Conservation (phyloP, 805 yeast species). For the Spathaspora hagerdaliae region DNA sequence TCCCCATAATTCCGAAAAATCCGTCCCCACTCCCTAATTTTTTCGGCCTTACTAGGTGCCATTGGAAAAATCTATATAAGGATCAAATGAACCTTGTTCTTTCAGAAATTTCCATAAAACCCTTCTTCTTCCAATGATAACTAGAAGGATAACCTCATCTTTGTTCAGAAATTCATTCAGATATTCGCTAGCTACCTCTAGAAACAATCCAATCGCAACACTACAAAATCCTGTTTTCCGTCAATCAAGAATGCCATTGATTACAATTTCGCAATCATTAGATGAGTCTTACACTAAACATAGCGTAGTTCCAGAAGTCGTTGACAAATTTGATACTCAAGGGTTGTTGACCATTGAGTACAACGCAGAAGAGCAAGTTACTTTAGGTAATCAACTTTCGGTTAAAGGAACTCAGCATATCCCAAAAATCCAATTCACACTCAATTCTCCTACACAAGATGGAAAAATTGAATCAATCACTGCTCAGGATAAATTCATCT, state of each 20-base stretch:
- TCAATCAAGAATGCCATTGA: conserved; percentile 33
- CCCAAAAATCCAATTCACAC: conserved; percentile 67
- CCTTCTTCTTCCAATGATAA: conserved; percentile 1
- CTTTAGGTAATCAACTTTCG: conserved; percentile 71
- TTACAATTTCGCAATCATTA: conserved; percentile 53
- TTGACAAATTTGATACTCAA: conserved; percentile 45
- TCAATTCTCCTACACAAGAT: conserved; percentile 44
- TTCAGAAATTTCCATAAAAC: too few species aligned
- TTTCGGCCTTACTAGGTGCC: too few species aligned
- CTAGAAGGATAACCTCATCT: not conserved
- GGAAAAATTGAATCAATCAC: conserved; percentile 36
- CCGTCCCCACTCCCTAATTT: too few species aligned
- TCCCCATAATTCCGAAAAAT: too few species aligned
- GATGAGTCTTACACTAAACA: conserved; percentile 48
- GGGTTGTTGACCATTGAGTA: conserved; percentile 64
- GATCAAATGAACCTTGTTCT: too few species aligned
- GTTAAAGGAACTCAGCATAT: conserved; percentile 62
- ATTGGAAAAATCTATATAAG: too few species aligned
- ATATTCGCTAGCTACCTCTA: not conserved
- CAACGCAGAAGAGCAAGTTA: conserved; percentile 53
- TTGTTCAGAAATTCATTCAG: conserved; percentile 1
- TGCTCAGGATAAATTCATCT: conserved; percentile 54
- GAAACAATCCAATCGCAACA: not conserved
- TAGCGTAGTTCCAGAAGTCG: conserved; percentile 50
- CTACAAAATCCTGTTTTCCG: not conserved